These are phyloP conservation scores for Albugo candida DNA, from an alignment of 352 stramenopile species.

Conservation along the genomic window DNA sequence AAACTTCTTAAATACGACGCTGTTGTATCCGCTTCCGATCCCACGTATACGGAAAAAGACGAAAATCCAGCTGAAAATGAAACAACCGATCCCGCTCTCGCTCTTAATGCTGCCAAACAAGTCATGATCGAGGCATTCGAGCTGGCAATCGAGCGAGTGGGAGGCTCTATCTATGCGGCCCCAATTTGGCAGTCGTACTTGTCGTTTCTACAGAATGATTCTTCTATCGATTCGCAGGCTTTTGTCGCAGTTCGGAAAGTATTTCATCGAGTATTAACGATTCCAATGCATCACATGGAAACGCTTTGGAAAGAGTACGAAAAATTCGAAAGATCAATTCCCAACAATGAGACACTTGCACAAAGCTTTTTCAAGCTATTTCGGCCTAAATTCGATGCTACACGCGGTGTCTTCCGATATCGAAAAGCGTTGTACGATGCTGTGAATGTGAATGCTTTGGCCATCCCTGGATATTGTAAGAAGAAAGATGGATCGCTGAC, in stretches of 20 bases:
- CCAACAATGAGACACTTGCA: conserved; percentile 71
- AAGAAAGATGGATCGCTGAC: conserved; percentile 3
- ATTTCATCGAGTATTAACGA: conserved; percentile 61
- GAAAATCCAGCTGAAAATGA: background rate
- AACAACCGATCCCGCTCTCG: conserved; percentile 1
- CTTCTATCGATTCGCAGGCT: conserved; percentile 25
- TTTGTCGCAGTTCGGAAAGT: conserved; percentile 67
- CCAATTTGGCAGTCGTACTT: conserved; percentile 75
- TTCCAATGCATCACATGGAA: conserved; percentile 63
- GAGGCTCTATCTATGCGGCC: conserved; percentile 48
- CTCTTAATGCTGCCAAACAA: conserved; percentile 31
- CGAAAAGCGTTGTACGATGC: conserved; percentile 69
- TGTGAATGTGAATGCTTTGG: conserved; percentile 49
- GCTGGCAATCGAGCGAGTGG: conserved; percentile 61
- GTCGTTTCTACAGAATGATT: conserved; percentile 55
- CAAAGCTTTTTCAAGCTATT: conserved; percentile 82
- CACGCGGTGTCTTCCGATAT: conserved; percentile 55
- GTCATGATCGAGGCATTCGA: conserved; percentile 77
- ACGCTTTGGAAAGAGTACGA: conserved; percentile 75
- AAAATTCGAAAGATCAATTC: conserved; percentile 72
- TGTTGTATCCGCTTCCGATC: conserved; percentile 35
- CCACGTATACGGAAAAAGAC: background rate
- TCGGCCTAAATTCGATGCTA: conserved; percentile 60
- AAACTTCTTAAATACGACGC: conserved; percentile 70
- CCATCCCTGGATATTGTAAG: conserved; percentile 17